Percentiles rank a stretch among this genome's conserved stretches.
phyloP scores from a whole-genome alignment of 1,284 basidiomycete genomes.

The Ustilago esculenta region DNA sequence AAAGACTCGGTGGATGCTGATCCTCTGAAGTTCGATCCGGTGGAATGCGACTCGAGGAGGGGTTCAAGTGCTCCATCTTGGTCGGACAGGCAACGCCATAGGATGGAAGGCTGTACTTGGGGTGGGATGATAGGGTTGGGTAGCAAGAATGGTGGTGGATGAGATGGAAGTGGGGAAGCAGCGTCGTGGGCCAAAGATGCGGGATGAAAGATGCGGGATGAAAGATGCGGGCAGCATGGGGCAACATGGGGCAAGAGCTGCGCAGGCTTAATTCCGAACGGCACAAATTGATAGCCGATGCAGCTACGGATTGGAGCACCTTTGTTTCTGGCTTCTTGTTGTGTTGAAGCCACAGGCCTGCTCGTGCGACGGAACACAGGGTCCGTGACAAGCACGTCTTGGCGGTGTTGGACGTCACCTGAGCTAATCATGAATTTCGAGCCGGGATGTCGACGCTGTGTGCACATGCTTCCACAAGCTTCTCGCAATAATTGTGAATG shows the following conservation, averaged over 20 bases:
- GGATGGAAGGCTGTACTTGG: too few relatives aligned
- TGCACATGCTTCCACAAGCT: slow-evolving; percentile 22
- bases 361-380: too few relatives aligned
- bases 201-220: neutral
- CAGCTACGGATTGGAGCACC: neutral
- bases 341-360: too few relatives aligned
- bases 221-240: too few relatives aligned
- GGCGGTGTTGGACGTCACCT: neutral
- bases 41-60: neutral
- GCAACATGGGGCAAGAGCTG: too few relatives aligned
- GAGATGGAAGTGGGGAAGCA: neutral
- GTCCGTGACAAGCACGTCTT: neutral
- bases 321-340: too few relatives aligned
- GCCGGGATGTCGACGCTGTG: neutral
- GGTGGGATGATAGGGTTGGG: too few relatives aligned
- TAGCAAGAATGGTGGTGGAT: neutral
- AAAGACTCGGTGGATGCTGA: too few relatives aligned
- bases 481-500: slow-evolving; percentile 35
- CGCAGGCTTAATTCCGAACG: slow-evolving; percentile 17
- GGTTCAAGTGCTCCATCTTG: slow-evolving; percentile 23
- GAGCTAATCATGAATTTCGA: too few relatives aligned
- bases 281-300: slow-evolving; percentile 25
- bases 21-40: neutral
- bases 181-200: too few relatives aligned
- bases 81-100: slow-evolving; percentile 8